Conservation (phyloP, 1,284 basidiomycete genomes). For the Ceratobasidium sp. region DNA sequence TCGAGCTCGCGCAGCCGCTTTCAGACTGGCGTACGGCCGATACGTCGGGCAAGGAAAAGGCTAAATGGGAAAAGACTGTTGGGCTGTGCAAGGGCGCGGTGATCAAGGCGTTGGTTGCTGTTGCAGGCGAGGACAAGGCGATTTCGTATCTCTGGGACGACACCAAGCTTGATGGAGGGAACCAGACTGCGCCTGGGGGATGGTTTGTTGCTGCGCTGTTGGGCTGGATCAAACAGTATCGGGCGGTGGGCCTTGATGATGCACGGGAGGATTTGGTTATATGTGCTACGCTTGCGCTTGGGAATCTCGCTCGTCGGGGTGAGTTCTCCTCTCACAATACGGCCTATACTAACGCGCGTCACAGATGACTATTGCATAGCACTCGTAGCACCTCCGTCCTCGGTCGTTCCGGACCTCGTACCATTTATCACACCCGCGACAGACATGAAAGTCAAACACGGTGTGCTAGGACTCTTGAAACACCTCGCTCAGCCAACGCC, state of each 20-base stretch:
- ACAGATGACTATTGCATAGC: constrained; percentile 74
- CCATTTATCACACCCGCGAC: constrained; percentile 59
- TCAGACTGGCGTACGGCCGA: constrained; percentile 66
- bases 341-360: constrained; percentile 1
- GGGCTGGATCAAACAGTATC: constrained; percentile 72
- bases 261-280: constrained; percentile 81
- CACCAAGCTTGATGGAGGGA: constrained; percentile 60
- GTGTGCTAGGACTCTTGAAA: constrained; percentile 83
- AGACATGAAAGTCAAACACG: constrained; percentile 87
- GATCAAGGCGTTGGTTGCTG: constrained; percentile 86
- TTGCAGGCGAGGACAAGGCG: constrained; percentile 85
- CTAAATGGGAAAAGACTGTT: constrained; percentile 74
- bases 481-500: constrained; percentile 78
- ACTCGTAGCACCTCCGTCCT: constrained; percentile 67
- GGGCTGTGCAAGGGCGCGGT: constrained; percentile 85
- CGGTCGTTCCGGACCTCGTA: constrained; percentile 62
- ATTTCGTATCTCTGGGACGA: constrained; percentile 79
- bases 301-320: constrained; percentile 85
- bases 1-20: constrained; percentile 75
- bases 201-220: constrained; percentile 80
- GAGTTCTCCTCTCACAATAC: constrained; percentile 51
- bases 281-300: constrained; percentile 84
- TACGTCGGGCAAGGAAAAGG: constrained; percentile 55
- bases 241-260: constrained; percentile 55
- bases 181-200: constrained; percentile 66